Percentiles rank a stretch among this genome's conserved stretches.
Evolutionary conservation across 2,329 filamentous ascomycete genomes (phyloP).

Genomic region (Peltaster fructicola): DNA sequence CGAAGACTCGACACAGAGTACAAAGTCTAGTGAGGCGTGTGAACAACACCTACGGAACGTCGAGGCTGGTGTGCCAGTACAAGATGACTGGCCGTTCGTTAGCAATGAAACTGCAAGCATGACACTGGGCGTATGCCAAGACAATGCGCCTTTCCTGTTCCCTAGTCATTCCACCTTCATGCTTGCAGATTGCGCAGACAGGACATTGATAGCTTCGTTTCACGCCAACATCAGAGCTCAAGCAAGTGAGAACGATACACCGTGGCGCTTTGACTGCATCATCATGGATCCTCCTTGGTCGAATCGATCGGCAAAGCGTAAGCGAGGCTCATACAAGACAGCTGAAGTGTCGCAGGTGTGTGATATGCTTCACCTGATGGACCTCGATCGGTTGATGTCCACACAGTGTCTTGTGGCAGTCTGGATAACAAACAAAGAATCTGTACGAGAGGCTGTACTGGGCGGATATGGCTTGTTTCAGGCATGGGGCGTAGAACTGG

Average conservation of each 20-base stretch:
- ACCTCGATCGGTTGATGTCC: conserved; percentile 36
- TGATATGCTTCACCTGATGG: conserved; percentile 23
- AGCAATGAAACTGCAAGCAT: conserved; percentile 1
- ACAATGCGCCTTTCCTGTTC: not conserved
- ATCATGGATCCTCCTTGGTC: conserved; percentile 69
- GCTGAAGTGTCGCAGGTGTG: conserved; percentile 23
- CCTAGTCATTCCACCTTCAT: not conserved
- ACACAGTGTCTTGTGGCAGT: conserved; percentile 44
- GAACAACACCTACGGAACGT: no score
- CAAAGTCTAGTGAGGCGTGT: no score
- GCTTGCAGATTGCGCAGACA: not conserved
- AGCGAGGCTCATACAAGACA: conserved; percentile 35
- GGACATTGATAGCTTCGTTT: conserved; percentile 10
- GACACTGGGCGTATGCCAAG: not conserved
- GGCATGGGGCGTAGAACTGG: conserved; percentile 45
- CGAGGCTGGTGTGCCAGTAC: no score
- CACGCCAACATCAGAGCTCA: conserved; percentile 20
- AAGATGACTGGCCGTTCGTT: no score
- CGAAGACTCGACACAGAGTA: conserved; percentile 1
- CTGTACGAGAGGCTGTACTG: conserved; percentile 36
- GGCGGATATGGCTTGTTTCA: conserved; percentile 42
- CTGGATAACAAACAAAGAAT: conserved; percentile 61
- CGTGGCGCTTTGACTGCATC: conserved; percentile 44
- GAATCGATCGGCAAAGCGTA: conserved; percentile 52
- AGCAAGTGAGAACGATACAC: conserved; percentile 24